Evolutionary conservation across 176 grass and related monocot species (phyloP).

Genomic region (Oryza nivara): DNA sequence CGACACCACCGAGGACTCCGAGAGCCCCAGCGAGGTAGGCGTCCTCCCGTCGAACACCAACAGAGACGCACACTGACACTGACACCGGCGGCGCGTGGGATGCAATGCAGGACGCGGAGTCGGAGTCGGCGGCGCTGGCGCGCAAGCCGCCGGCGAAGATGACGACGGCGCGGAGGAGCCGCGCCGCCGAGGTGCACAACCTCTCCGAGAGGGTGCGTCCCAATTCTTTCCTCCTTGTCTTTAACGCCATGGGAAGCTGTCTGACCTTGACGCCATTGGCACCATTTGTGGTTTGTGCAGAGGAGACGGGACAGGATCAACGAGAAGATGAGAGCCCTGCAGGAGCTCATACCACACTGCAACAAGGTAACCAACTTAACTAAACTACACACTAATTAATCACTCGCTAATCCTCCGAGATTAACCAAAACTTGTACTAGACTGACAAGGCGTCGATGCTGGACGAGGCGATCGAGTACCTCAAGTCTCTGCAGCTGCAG

Average conservation of each 20-base stretch:
- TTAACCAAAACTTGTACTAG: constrained; percentile 27
- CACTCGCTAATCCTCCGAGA: not conserved
- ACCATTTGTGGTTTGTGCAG: constrained; percentile 37
- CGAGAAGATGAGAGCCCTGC: constrained; percentile 94
- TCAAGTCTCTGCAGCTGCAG: constrained; percentile 93
- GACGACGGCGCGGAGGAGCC: constrained; percentile 61
- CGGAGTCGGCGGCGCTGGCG: constrained; percentile 50
- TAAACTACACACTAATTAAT: not conserved
- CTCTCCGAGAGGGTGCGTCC: constrained; percentile 82
- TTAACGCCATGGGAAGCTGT: not conserved
- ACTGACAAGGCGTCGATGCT: constrained; percentile 97
- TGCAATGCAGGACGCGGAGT: constrained; percentile 62
- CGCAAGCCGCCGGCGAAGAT: constrained; percentile 55
- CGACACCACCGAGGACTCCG: constrained; percentile 68
- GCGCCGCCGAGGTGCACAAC: constrained; percentile 94
- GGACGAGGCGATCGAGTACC: constrained; percentile 94
- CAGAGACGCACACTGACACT: not conserved
- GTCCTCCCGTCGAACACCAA: too few relatives aligned
- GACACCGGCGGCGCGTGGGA: not conserved
- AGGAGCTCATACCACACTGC: constrained; percentile 95
- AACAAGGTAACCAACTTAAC: constrained; percentile 64
- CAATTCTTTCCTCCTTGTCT: not conserved
- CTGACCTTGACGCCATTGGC: not conserved
- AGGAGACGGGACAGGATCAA: constrained; percentile 97
- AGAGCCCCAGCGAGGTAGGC: constrained; percentile 72